Percentiles rank a stretch among this genome's conserved stretches.
These are phyloP conservation scores for Xylaria sp. DNA, from an alignment of 2,329 filamentous ascomycete genomes.

Conservation along the genomic window DNA sequence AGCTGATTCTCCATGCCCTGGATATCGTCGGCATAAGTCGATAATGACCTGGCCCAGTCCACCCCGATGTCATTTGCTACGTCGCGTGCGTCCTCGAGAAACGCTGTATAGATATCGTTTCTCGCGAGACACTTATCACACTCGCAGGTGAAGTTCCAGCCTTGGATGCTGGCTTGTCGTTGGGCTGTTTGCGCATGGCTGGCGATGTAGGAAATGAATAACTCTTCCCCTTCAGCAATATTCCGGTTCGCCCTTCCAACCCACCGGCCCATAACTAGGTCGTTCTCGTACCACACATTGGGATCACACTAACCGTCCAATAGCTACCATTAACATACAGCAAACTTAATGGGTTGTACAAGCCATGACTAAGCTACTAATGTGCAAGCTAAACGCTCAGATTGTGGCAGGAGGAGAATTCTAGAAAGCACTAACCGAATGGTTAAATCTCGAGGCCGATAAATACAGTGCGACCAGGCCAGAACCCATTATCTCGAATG, in stretches of 20 bases:
- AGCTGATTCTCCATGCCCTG: neutral
- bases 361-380: neutral
- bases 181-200: neutral
- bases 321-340: neutral
- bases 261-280: neutral
- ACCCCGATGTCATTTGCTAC: neutral
- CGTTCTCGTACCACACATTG: slow-evolving; percentile 8
- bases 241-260: slow-evolving; percentile 10
- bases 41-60: neutral
- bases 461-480: slow-evolving; percentile 5
- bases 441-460: slow-evolving; percentile 23
- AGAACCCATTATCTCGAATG: neutral
- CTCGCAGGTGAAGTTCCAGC: slow-evolving; percentile 13
- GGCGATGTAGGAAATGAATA: slow-evolving; percentile 9
- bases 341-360: neutral
- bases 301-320: slow-evolving; percentile 24
- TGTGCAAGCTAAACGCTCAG: neutral
- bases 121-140: slow-evolving; percentile 11
- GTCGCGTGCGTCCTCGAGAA: slow-evolving; percentile 12
- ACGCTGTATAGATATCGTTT: slow-evolving; percentile 19
- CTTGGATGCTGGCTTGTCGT: neutral
- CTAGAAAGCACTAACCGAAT: slow-evolving; percentile 24
- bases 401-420: neutral
- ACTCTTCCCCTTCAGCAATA: slow-evolving; percentile 15
- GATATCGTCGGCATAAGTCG: neutral